These are phyloP conservation scores for Cercospora sojina DNA, from an alignment of 2,329 filamentous ascomycete species.

Conservation along the genomic window DNA sequence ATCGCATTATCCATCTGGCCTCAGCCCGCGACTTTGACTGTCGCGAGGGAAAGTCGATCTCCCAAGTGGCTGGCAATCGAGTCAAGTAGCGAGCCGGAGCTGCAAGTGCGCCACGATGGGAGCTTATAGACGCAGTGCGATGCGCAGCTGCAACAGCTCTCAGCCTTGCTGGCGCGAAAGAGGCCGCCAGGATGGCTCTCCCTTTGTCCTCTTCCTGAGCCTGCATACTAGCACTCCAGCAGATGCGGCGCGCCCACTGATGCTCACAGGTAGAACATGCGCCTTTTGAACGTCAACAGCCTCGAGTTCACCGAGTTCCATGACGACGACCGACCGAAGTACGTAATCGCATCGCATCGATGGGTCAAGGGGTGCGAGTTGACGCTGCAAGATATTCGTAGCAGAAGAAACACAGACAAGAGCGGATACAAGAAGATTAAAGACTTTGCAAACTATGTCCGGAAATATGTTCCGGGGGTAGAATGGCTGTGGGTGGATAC, in stretches of 20 bases:
- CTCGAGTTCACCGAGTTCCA: constrained; percentile 22
- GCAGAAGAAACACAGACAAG: constrained; percentile 13
- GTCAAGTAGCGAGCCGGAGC: not conserved
- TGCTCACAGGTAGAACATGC: constrained; percentile 9
- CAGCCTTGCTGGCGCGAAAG: not conserved
- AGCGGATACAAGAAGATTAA: constrained; percentile 24
- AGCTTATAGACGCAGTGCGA: not conserved
- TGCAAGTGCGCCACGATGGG: not conserved
- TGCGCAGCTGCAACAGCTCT: not conserved
- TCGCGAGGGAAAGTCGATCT: no score
- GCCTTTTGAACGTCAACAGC: constrained; percentile 21
- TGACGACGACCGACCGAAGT: constrained; percentile 19
- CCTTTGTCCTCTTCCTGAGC: not conserved
- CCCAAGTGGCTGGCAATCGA: not conserved
- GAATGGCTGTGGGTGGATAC: constrained; percentile 31
- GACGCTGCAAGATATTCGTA: constrained; percentile 20
- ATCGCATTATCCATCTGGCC: not conserved
- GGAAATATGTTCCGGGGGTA: constrained; percentile 15
- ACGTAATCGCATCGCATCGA: constrained; percentile 27
- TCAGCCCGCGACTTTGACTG: no score
- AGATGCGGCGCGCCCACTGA: not conserved
- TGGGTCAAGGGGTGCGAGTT: constrained; percentile 17
- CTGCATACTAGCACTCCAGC: not conserved
- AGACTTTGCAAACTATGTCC: constrained; percentile 24
- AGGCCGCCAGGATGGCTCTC: not conserved